Evolutionary conservation across 2,329 filamentous ascomycete genomes (phyloP), one percentile per base, ranked within the genome.

Genomic region (Neocucurbitaria cava): DNA sequence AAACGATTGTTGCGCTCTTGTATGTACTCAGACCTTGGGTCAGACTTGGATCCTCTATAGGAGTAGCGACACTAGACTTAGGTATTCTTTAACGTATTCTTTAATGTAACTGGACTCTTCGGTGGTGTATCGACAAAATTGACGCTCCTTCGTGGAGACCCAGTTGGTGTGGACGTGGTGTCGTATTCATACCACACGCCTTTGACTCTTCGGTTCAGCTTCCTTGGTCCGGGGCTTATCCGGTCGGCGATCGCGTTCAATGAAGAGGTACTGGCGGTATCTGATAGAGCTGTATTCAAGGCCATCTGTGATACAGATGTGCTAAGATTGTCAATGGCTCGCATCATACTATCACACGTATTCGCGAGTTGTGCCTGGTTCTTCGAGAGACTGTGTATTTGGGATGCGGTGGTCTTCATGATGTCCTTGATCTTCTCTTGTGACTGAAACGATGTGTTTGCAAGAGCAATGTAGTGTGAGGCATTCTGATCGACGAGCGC

Each of bases 131-230:
- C 62, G 28, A 61, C 45, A 33, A 62, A 62, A 3, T 51, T 52
- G 0, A 64, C 59, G n/a, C 56, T 56, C 46, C 56, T 61, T 39
- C 58, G 47, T 23, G 59, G 59, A 5, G 60, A 61, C 5, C 49
- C 44, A 11, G 35, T 50, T 7, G 57, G 44, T 11, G 43, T 54
- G 3, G 58, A 23, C 8, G 48, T 41, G n/a, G 43, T 57, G 53
- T 74, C 72, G 38, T 75, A 75, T 49, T 75, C 72, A 44, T 75
- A 75, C 72, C 72, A 75, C 3, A 75, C 70, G 26, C 72, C 70
- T 47, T 71, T 69, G 42, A 75, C 65, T n/a, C 62, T 59, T 5
- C 65, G 52, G 45, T 75, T 75, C 13, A 75, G 47, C 47, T 75
- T 75, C 8, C 72, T 45, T 3, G 72, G 71, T 8, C 65, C 56